Conservation (phyloP, 1,284 basidiomycete genomes). For the Pyrrhoderma noxium region DNA sequence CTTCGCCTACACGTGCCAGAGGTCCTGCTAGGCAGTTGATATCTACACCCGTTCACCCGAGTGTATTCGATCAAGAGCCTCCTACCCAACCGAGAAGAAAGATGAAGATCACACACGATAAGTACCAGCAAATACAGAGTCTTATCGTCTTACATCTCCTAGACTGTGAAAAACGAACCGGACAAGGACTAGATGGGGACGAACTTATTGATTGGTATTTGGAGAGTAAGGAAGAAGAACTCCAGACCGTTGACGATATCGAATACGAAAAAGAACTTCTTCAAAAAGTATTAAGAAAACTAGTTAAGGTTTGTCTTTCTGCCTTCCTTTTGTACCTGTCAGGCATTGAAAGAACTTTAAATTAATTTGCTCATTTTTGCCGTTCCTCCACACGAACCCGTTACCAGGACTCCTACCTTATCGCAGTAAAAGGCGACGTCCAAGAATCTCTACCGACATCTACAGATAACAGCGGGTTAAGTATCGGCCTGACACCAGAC, state of each 20-base stretch:
- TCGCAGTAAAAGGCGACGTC: conserved; percentile 78
- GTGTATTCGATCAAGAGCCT: conserved; percentile 23
- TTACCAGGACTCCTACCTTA: conserved; percentile 73
- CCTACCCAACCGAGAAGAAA: conserved; percentile 52
- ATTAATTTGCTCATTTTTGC: conserved; percentile 9
- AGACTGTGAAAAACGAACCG: conserved; percentile 70
- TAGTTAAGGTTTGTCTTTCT: conserved; percentile 69
- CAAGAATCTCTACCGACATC: conserved; percentile 67
- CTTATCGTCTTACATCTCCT: conserved; percentile 81
- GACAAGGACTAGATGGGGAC: conserved; percentile 76
- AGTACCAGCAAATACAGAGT: conserved; percentile 87
- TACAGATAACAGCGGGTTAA: conserved; percentile 37
- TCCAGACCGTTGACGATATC: conserved; percentile 83
- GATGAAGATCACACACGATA: conserved; percentile 92
- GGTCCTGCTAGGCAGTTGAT: conserved; percentile 28
- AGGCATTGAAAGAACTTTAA: neutral
- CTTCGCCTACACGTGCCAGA: conserved; percentile 22
- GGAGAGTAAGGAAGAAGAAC: conserved; percentile 78
- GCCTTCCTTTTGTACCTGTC: too few species aligned
- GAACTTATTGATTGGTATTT: conserved; percentile 97
- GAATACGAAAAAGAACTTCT: conserved; percentile 90
- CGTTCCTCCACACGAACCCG: too few species aligned
- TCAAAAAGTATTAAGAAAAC: conserved; percentile 80
- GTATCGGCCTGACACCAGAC: conserved; percentile 36
- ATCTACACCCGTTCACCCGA: conserved; percentile 36